phyloP scores from a whole-genome alignment of 2,329 filamentous ascomycete species.

The Beauveria caledonica region DNA sequence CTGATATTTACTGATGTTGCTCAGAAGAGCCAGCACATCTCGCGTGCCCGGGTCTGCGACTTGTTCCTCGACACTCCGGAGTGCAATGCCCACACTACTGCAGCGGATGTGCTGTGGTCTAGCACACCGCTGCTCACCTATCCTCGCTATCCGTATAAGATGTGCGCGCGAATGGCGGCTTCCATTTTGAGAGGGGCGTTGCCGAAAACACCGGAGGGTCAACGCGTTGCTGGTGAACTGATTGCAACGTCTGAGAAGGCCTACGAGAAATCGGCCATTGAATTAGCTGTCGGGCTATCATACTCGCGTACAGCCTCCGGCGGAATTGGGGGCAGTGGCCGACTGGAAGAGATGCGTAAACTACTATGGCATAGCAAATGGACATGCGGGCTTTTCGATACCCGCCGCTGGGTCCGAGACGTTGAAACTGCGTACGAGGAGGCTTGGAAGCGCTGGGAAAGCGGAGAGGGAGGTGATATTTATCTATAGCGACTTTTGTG shows the following conservation, averaged over 20 bases:
- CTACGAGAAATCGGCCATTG: conserved; percentile 72
- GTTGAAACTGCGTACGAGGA: conserved; percentile 81
- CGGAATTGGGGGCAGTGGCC: conserved; percentile 52
- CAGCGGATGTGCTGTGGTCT: conserved; percentile 92
- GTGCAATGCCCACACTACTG: conserved; percentile 96
- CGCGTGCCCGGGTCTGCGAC: conserved; percentile 83
- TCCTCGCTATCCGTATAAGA: conserved; percentile 91
- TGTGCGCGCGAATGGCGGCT: conserved; percentile 97
- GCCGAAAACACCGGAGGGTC: conserved; percentile 61
- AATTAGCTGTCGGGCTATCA: conserved; percentile 53
- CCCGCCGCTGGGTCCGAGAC: conserved; percentile 80
- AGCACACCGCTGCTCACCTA: conserved; percentile 87
- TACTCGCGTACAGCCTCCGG: conserved; percentile 42
- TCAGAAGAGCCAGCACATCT: conserved; percentile 89
- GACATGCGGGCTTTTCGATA: conserved; percentile 85
- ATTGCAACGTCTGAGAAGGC: conserved; percentile 71
- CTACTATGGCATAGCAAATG: conserved; percentile 78
- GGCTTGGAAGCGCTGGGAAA: conserved; percentile 84
- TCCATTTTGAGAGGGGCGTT: conserved; percentile 87
- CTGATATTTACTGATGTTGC: conserved; percentile 96
- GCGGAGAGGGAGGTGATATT: conserved; percentile 84
- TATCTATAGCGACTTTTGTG: conserved; percentile 48
- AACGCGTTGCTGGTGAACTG: conserved; percentile 61
- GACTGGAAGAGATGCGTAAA: conserved; percentile 69
- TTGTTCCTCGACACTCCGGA: conserved; percentile 95